Evolutionary conservation across 768 basidiomycete genomes (phyloP).

Genomic region (Boletus huronensis): DNA sequence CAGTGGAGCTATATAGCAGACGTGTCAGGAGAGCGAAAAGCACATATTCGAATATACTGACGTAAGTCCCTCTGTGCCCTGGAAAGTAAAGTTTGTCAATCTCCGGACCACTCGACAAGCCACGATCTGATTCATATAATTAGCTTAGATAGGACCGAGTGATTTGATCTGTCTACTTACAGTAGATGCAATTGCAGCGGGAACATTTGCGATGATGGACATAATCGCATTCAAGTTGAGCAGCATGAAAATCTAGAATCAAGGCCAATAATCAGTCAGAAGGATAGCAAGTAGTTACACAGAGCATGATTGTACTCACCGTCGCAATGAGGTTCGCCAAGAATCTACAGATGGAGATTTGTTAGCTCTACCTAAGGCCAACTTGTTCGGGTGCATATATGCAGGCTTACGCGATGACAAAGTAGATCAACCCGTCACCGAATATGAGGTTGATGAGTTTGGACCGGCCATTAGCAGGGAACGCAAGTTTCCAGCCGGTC

Average conservation of each 20-base stretch:
- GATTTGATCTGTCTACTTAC: conserved; percentile 32
- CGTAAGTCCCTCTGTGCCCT: conserved; percentile 50
- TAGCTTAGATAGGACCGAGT: not conserved
- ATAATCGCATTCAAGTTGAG: conserved; percentile 67
- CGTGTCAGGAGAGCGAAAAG: conserved; percentile 22
- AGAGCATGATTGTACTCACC: conserved; percentile 19
- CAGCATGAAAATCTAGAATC: conserved; percentile 53
- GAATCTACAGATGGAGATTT: conserved; percentile 43
- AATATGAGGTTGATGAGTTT: conserved; percentile 64
- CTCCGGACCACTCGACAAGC: conserved; percentile 62
- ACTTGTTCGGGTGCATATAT: conserved; percentile 1
- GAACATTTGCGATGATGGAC: conserved; percentile 72
- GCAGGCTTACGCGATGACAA: conserved; percentile 58
- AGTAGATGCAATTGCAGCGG: conserved; percentile 66
- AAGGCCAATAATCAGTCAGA: not conserved
- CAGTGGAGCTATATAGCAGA: conserved; percentile 31
- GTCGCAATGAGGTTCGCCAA: conserved; percentile 61
- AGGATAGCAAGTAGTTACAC: not conserved
- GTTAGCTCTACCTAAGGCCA: not conserved
- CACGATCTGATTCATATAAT: conserved; percentile 50
- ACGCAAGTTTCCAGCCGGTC: conserved; percentile 58
- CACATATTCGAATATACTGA: conserved; percentile 33
- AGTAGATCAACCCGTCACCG: conserved; percentile 70
- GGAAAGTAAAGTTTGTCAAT: conserved; percentile 52
- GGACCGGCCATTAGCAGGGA: conserved; percentile 44